Evolutionary conservation across 2,329 filamentous ascomycete species (phyloP).

Genomic region (Aureobasidium musti): DNA sequence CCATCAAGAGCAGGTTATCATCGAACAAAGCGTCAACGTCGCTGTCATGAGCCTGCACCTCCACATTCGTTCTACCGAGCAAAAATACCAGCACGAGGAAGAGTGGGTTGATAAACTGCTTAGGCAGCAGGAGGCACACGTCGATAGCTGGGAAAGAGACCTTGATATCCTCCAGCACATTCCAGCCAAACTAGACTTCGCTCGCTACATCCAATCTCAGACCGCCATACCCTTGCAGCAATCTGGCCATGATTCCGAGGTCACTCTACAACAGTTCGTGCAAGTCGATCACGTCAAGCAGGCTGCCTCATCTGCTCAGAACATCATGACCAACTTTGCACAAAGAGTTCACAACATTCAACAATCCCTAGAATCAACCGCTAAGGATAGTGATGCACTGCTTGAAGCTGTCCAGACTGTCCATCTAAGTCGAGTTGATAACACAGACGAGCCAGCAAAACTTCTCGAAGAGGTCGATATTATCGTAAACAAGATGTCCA

Average conservation of each 20-base stretch:
- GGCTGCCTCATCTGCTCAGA: slow-evolving; percentile 68
- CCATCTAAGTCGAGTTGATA: slow-evolving; percentile 52
- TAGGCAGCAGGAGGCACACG: slow-evolving; percentile 65
- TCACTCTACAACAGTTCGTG: slow-evolving; percentile 71
- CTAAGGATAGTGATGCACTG: slow-evolving; percentile 49
- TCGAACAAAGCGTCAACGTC: slow-evolving; percentile 77
- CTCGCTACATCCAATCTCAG: slow-evolving; percentile 46
- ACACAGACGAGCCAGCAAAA: slow-evolving; percentile 64
- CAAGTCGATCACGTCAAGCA: slow-evolving; percentile 71
- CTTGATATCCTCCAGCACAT: slow-evolving; percentile 65
- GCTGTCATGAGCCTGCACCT: slow-evolving; percentile 82
- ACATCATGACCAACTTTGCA: slow-evolving; percentile 64
- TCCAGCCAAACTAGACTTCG: slow-evolving; percentile 66
- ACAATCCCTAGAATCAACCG: slow-evolving; percentile 46
- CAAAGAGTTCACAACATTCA: slow-evolving; percentile 52
- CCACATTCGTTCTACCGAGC: slow-evolving; percentile 70
- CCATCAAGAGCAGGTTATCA: slow-evolving; percentile 72
- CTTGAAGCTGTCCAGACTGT: slow-evolving; percentile 49
- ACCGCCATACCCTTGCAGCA: slow-evolving; percentile 41
- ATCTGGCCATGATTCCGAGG: slow-evolving; percentile 44
- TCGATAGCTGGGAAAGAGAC: slow-evolving; percentile 68
- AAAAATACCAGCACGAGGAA: slow-evolving; percentile 69
- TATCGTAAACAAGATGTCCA: slow-evolving; percentile 80
- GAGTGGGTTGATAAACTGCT: slow-evolving; percentile 69
- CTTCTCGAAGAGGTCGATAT: slow-evolving; percentile 83